Percentiles rank a stretch among this genome's conserved stretches.
Evolutionary conservation across 305 asterid species (phyloP).

Genomic region (Nicotiana rustica): DNA sequence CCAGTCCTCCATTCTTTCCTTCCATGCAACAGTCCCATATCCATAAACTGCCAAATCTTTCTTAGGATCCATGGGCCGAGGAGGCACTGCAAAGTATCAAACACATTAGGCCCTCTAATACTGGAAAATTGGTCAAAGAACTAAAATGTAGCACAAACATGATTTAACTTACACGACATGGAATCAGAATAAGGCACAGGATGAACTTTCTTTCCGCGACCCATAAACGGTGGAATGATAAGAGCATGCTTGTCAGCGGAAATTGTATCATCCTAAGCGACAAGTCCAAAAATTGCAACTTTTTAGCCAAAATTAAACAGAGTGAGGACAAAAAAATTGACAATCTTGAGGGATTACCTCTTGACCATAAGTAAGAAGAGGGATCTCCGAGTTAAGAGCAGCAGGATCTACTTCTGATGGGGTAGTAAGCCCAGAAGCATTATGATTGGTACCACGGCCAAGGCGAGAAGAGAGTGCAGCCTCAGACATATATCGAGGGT

Average conservation of each 20-base stretch:
- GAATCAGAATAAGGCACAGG: slow-evolving; percentile 75
- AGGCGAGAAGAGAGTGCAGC: slow-evolving; percentile 60
- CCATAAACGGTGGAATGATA: slow-evolving; percentile 82
- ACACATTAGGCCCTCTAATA: slow-evolving; percentile 29
- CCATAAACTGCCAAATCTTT: slow-evolving; percentile 96
- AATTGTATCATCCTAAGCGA: slow-evolving; percentile 77
- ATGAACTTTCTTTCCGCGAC: slow-evolving; percentile 80
- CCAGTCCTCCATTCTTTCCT: slow-evolving; percentile 99
- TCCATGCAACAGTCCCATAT: slow-evolving; percentile 96
- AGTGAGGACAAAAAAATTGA: slow-evolving; percentile 30
- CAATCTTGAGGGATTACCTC: slow-evolving; percentile 69
- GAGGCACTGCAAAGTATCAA: slow-evolving; percentile 65
- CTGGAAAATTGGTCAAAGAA: slow-evolving; percentile 23
- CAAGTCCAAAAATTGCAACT: slow-evolving; percentile 29
- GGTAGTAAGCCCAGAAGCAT: slow-evolving; percentile 65
- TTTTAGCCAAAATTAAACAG: slow-evolving; percentile 1
- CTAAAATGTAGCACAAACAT: background rate
- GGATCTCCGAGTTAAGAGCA: slow-evolving; percentile 72
- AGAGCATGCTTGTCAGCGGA: slow-evolving; percentile 97
- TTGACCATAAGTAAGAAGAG: slow-evolving; percentile 91
- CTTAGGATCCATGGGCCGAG: slow-evolving; percentile 97
- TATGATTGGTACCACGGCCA: slow-evolving; percentile 58
- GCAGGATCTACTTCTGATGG: slow-evolving; percentile 76
- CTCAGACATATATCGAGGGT: slow-evolving; percentile 64
- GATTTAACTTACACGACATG: slow-evolving; percentile 62